These are phyloP conservation scores for Nicotiana noctiflora DNA, from an alignment of 257 asterid species.

Conservation along the genomic window DNA sequence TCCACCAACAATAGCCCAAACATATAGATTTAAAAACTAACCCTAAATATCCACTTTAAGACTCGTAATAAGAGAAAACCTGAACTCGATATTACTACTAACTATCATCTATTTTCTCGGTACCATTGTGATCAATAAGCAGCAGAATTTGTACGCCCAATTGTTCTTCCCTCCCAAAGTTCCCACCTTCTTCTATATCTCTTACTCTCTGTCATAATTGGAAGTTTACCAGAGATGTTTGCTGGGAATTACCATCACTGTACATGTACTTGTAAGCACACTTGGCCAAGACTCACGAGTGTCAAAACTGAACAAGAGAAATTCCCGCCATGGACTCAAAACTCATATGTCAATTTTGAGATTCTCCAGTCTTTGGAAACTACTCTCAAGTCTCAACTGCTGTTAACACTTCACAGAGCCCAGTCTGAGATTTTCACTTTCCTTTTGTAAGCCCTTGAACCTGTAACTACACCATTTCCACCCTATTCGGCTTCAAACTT, in stretches of 20 bases:
- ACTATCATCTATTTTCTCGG: neutral
- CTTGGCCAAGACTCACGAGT: neutral
- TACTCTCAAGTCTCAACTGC: neutral
- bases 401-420: neutral
- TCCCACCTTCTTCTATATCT: neutral
- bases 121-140: neutral
- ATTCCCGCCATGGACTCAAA: neutral
- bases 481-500: neutral
- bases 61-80: neutral
- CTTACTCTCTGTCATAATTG: neutral
- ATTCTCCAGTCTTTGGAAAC: neutral
- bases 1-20: neutral
- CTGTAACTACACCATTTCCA: neutral
- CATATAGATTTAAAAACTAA: neutral
- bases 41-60: neutral
- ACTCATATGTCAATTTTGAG: neutral
- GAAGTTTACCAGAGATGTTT: neutral
- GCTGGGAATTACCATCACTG: neutral
- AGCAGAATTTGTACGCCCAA: neutral
- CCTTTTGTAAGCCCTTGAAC: neutral
- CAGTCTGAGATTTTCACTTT: neutral
- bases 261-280: neutral
- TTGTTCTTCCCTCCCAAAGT: neutral
- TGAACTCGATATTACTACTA: neutral
- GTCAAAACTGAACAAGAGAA: neutral